Conservation (phyloP, 345 rosid species). For the Arabidopsis arenosa region DNA sequence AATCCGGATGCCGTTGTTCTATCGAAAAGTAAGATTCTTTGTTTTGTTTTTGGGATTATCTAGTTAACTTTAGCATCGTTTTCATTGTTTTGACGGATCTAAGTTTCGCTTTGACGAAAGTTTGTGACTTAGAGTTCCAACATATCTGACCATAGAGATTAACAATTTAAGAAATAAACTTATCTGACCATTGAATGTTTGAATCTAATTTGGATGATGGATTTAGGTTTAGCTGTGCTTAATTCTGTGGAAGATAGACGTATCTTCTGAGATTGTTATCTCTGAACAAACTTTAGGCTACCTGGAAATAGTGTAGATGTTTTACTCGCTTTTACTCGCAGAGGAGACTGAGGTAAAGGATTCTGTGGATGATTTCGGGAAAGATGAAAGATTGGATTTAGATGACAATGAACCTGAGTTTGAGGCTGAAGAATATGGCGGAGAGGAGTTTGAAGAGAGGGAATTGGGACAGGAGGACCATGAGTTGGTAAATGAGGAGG, state of each 20-base stretch:
- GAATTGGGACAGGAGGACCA: slow-evolving; percentile 66
- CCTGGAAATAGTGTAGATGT: slow-evolving; percentile 53
- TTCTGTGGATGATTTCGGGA: slow-evolving; percentile 67
- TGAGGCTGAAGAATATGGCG: slow-evolving; percentile 64
- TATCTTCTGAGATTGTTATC: slow-evolving; percentile 22
- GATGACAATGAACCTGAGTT: slow-evolving; percentile 82
- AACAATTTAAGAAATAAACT: not conserved
- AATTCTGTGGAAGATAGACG: slow-evolving; percentile 3
- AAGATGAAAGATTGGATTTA: slow-evolving; percentile 78
- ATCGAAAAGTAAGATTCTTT: slow-evolving; percentile 54
- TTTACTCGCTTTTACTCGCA: slow-evolving; percentile 59
- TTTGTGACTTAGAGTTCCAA: not conserved
- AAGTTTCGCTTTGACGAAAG: slow-evolving; percentile 3
- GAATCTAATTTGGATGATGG: slow-evolving; percentile 9
- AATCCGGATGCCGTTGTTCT: slow-evolving; percentile 37
- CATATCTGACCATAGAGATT: slow-evolving; percentile 21
- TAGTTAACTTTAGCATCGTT: not conserved
- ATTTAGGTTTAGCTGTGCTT: not conserved
- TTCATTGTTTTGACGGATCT: slow-evolving; percentile 21
- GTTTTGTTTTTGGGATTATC: slow-evolving; percentile 1
- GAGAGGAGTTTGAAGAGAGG: slow-evolving; percentile 80
- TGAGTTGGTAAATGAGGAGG: slow-evolving; percentile 62
- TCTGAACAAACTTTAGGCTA: slow-evolving; percentile 43
- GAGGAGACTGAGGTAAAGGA: slow-evolving; percentile 74
- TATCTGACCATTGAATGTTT: slow-evolving; percentile 21